Evolutionary conservation across 2,329 filamentous ascomycete species (phyloP).

Genomic region (Fusarium oligoseptatum): DNA sequence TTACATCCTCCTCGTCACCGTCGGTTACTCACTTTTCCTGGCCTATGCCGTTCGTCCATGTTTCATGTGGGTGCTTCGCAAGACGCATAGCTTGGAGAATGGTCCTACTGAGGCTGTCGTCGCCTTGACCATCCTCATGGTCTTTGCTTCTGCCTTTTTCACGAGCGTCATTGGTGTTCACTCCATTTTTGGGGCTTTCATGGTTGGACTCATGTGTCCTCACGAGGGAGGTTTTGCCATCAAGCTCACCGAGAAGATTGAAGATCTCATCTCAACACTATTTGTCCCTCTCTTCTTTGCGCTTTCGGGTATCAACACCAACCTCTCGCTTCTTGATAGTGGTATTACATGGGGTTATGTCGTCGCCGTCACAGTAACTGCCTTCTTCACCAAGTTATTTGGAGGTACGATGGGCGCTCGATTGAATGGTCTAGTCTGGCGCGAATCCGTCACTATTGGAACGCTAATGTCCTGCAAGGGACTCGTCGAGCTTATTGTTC

Average conservation of each 20-base stretch:
- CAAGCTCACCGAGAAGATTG: conserved; percentile 90
- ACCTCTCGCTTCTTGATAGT: conserved; percentile 83
- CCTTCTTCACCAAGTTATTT: conserved; percentile 85
- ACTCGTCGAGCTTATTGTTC: conserved; percentile 90
- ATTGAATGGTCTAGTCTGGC: conserved; percentile 77
- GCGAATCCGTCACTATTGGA: conserved; percentile 88
- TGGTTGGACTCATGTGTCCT: conserved; percentile 88
- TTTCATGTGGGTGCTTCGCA: conserved; percentile 80
- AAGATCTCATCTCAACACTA: conserved; percentile 86
- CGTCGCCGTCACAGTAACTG: conserved; percentile 81
- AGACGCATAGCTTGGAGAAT: conserved; percentile 83
- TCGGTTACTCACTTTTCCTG: conserved; percentile 73
- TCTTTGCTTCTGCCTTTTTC: conserved; percentile 85
- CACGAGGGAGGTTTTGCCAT: conserved; percentile 91
- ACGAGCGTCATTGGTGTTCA: conserved; percentile 89
- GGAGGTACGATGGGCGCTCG: conserved; percentile 85
- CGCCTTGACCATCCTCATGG: conserved; percentile 82
- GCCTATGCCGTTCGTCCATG: conserved; percentile 78
- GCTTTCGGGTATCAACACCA: conserved; percentile 87
- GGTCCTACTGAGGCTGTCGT: conserved; percentile 89
- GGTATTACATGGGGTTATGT: conserved; percentile 92
- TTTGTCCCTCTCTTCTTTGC: conserved; percentile 94
- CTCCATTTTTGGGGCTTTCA: conserved; percentile 91
- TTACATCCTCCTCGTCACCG: neutral
- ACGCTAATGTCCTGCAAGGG: conserved; percentile 97